Conservation (phyloP, 768 basidiomycete species). For the Neoboletus brunneissimus region DNA sequence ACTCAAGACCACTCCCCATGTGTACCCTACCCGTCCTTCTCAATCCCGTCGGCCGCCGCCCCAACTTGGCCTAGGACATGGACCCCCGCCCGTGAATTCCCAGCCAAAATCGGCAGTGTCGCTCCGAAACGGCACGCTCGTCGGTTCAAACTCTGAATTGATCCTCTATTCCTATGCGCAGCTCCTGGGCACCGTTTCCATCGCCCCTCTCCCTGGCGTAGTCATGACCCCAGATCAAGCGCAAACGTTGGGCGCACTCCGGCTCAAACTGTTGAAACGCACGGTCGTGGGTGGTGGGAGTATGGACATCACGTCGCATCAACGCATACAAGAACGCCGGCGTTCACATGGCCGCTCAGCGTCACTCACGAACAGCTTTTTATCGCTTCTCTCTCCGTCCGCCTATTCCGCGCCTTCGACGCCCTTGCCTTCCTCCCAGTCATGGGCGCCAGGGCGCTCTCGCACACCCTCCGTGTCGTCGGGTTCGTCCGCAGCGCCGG, state of each 20-base stretch:
- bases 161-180: constrained; percentile 87
- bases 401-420: constrained; percentile 27
- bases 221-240: constrained; percentile 45
- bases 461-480: constrained; percentile 28
- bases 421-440: constrained; percentile 23
- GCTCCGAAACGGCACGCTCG: constrained; percentile 44
- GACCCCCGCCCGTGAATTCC: constrained; percentile 28
- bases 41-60: constrained; percentile 35
- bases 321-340: constrained; percentile 21
- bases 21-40: constrained; percentile 30
- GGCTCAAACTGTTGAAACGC: constrained; percentile 47
- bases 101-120: constrained; percentile 15
- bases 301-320: constrained; percentile 66
- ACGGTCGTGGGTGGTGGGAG: constrained; percentile 59
- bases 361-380: constrained; percentile 50
- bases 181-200: constrained; percentile 61
- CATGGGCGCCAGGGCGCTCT: constrained; percentile 20
- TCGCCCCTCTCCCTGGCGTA: constrained; percentile 48
- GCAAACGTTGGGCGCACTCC: constrained; percentile 44
- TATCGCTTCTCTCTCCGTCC: constrained; percentile 46
- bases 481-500: constrained; percentile 4
- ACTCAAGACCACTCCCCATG: constrained; percentile 32
- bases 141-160: constrained; percentile 55
- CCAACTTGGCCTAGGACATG: constrained; percentile 49
- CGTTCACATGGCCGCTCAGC: constrained; percentile 48